phyloP scores from a whole-genome alignment of 352 stramenopile genomes.

The Albugo candida region DNA sequence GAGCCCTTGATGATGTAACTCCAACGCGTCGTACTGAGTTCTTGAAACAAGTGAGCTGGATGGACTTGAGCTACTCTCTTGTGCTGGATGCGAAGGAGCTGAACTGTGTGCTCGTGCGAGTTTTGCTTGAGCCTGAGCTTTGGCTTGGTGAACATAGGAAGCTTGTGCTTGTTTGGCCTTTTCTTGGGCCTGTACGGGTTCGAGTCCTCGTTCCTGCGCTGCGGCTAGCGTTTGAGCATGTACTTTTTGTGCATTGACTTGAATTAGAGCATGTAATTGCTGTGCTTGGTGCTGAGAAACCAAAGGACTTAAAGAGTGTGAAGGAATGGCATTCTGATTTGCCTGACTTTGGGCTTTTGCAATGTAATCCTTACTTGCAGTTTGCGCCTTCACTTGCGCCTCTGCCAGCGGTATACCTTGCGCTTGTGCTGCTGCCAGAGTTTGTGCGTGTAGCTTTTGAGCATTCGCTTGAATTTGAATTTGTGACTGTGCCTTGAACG shows the following conservation, averaged over 20 bases:
- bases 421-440: constrained; percentile 56
- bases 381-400: constrained; percentile 70
- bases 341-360: constrained; percentile 68
- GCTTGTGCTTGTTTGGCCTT: constrained; percentile 80
- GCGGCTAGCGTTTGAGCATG: constrained; percentile 74
- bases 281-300: constrained; percentile 67
- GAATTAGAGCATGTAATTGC: constrained; percentile 73
- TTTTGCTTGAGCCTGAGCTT: constrained; percentile 74
- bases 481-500: constrained; percentile 69
- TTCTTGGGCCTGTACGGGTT: constrained; percentile 72
- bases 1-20: constrained; percentile 90
- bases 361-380: constrained; percentile 80
- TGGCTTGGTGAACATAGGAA: constrained; percentile 71
- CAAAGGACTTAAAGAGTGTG: constrained; percentile 24
- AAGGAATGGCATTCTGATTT: constrained; percentile 28
- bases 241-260: constrained; percentile 80
- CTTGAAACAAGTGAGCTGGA: constrained; percentile 47
- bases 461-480: constrained; percentile 80
- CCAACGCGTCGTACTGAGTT: constrained; percentile 72
- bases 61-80: constrained; percentile 5
- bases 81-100: constrained; percentile 15
- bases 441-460: constrained; percentile 75
- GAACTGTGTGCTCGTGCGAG: constrained; percentile 56
- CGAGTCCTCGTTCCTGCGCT: constrained; percentile 66
- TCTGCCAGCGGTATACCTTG: constrained; percentile 73